These are phyloP conservation scores for Colletotrichum lindemuthianum DNA, from an alignment of 2,329 filamentous ascomycete species.

Conservation along the genomic window DNA sequence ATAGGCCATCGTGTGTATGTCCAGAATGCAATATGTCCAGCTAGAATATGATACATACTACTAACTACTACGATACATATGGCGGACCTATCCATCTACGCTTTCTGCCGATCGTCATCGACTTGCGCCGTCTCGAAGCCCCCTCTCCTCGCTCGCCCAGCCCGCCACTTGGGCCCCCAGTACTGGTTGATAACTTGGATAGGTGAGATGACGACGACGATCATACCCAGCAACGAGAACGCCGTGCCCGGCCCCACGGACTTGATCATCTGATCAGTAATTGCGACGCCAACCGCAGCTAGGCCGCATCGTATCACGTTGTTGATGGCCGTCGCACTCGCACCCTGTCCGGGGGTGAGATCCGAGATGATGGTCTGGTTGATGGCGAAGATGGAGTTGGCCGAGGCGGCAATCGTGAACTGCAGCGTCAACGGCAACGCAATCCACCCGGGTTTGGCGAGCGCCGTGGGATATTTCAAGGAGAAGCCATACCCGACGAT, in stretches of 20 bases:
- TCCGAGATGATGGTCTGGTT: conserved; percentile 49
- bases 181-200: conserved; percentile 33
- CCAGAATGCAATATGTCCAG: not conserved
- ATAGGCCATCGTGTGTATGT: not conserved
- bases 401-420: conserved; percentile 49
- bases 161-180: conserved; percentile 32
- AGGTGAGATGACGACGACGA: conserved; percentile 25
- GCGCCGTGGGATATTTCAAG: conserved; percentile 36
- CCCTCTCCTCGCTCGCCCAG: conserved; percentile 16
- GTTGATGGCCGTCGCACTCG: conserved; percentile 48
- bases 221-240: conserved; percentile 20
- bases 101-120: conserved; percentile 24
- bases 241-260: conserved; percentile 26
- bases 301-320: conserved; percentile 41
- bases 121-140: not conserved
- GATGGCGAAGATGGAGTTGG: conserved; percentile 49
- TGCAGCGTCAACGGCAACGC: conserved; percentile 41
- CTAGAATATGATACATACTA: not conserved
- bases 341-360: conserved; percentile 43
- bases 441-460: conserved; percentile 39
- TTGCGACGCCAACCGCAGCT: conserved; percentile 24
- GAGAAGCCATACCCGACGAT: conserved; percentile 49
- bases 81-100: not conserved
- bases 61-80: not conserved
- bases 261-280: conserved; percentile 29